Conservation (phyloP, 2,329 filamentous ascomycete species). For the Ophiostoma himal-ulmi region DNA sequence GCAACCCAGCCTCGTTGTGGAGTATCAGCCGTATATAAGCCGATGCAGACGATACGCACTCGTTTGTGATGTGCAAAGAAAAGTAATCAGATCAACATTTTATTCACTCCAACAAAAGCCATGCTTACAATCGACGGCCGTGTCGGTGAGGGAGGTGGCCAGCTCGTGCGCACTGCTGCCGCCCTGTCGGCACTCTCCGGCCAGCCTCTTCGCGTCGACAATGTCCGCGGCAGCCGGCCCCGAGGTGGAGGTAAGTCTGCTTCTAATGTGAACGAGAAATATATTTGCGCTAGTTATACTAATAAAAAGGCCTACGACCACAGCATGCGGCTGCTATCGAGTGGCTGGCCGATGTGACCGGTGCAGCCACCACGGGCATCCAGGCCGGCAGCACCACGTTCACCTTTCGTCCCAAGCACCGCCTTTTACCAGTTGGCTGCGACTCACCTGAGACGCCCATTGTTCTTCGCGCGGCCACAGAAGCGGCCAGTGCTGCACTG, state of each 20-base stretch:
- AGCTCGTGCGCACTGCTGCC: constrained; percentile 53
- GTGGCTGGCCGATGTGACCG: constrained; percentile 48
- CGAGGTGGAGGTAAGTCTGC: constrained; percentile 32
- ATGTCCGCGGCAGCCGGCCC: constrained; percentile 51
- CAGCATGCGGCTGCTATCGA: constrained; percentile 55
- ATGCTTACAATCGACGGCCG: constrained; percentile 49
- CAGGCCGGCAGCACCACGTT: constrained; percentile 46
- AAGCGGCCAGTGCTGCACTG: constrained; percentile 50
- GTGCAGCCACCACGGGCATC: constrained; percentile 47
- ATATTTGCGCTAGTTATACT: neutral
- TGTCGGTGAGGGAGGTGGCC: constrained; percentile 57
- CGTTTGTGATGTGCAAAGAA: too few species aligned
- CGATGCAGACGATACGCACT: neutral
- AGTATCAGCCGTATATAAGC: neutral
- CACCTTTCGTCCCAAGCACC: constrained; percentile 40
- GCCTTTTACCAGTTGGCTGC: neutral
- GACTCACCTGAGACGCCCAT: constrained; percentile 30
- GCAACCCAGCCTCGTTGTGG: neutral
- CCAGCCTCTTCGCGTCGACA: constrained; percentile 47
- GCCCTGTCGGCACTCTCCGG: constrained; percentile 51
- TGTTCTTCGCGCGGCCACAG: constrained; percentile 38
- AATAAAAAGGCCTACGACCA: constrained; percentile 47
- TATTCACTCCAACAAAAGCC: neutral
- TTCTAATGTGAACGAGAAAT: neutral
- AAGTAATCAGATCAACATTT: neutral